These are phyloP conservation scores for Pisolithus marmoratus DNA, from an alignment of 768 basidiomycete species.

Conservation along the genomic window DNA sequence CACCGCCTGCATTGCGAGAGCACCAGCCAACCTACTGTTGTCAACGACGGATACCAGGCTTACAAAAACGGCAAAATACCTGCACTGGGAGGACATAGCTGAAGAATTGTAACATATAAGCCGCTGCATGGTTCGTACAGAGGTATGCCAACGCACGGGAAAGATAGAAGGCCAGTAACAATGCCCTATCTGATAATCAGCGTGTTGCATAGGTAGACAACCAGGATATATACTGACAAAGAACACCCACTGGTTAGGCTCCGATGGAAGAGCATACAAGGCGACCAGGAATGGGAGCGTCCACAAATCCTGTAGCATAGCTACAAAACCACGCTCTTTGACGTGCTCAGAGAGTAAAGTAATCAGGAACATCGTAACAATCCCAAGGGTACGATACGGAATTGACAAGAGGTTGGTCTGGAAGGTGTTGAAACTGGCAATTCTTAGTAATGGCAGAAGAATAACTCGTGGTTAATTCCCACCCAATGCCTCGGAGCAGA, in stretches of 20 bases:
- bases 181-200: constrained; percentile 27
- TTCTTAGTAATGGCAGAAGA: background rate
- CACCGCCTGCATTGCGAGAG: constrained; percentile 54
- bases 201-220: too few species aligned
- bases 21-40: constrained; percentile 44
- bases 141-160: constrained; percentile 29
- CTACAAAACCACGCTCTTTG: constrained; percentile 47
- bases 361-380: constrained; percentile 47
- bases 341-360: constrained; percentile 47
- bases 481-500: constrained; percentile 50
- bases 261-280: constrained; percentile 41
- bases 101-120: background rate
- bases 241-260: constrained; percentile 48
- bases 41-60: background rate
- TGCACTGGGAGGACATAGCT: constrained; percentile 48
- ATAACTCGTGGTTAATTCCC: background rate
- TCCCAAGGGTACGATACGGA: constrained; percentile 46
- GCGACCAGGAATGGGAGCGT: constrained; percentile 56
- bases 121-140: background rate
- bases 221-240: constrained; percentile 32
- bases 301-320: constrained; percentile 56
- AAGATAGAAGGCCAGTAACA: constrained; percentile 40
- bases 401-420: constrained; percentile 56
- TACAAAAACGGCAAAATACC: constrained; percentile 9
- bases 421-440: constrained; percentile 50